Percentiles rank a stretch among this genome's conserved stretches.
Conservation (phyloP, 2,329 filamentous ascomycete species). For the Grosmannia serpens region DNA sequence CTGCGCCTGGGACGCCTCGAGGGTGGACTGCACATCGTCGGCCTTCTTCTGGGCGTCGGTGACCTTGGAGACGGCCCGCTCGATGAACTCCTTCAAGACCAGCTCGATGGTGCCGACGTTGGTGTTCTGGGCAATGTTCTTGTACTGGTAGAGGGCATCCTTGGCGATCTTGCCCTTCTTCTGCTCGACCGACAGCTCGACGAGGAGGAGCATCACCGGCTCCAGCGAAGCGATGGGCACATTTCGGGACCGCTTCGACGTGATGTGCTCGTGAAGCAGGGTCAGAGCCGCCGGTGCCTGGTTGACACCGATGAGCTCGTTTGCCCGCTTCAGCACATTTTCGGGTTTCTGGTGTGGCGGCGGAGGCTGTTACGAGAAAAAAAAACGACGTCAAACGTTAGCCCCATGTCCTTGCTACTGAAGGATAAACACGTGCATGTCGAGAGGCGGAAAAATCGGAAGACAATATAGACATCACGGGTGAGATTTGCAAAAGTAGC, state of each 20-base stretch:
- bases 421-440: neutral
- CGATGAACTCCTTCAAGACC: slow-evolving; percentile 95
- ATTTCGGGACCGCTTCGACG: slow-evolving; percentile 94
- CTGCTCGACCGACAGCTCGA: slow-evolving; percentile 92
- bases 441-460: neutral
- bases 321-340: slow-evolving; percentile 96
- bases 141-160: slow-evolving; percentile 98
- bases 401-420: neutral
- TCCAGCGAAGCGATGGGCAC: slow-evolving; percentile 91
- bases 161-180: slow-evolving; percentile 98
- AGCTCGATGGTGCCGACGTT: slow-evolving; percentile 97
- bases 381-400: neutral
- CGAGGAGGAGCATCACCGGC: slow-evolving; percentile 96
- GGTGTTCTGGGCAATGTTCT: slow-evolving; percentile 98
- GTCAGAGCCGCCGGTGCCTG: slow-evolving; percentile 86
- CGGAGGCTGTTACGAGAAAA: slow-evolving; percentile 50
- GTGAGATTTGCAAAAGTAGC: neutral
- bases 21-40: slow-evolving; percentile 80
- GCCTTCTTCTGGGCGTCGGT: slow-evolving; percentile 92
- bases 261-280: slow-evolving; percentile 97
- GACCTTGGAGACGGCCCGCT: slow-evolving; percentile 91
- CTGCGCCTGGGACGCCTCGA: slow-evolving; percentile 52
- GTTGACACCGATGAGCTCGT: slow-evolving; percentile 96
- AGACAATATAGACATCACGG: neutral
- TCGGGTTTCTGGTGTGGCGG: slow-evolving; percentile 96